A percentile compares a stretch with the other conserved stretches of the same genome.
Evolutionary conservation across 2,329 filamentous ascomycete genomes (phyloP).

Genomic region (Coniochaeta sp.): DNA sequence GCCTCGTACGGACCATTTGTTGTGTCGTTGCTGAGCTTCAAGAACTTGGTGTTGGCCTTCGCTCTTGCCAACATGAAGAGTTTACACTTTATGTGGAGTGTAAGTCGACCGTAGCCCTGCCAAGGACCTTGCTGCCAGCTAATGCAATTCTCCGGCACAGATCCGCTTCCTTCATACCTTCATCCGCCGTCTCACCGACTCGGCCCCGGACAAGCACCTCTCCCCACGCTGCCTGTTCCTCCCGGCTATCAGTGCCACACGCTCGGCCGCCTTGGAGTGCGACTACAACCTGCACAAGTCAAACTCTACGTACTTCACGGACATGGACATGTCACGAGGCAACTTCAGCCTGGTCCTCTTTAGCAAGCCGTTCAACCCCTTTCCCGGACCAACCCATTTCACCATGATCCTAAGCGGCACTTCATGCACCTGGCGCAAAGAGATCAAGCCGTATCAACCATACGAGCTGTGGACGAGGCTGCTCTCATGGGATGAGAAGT

Average conservation of each 20-base stretch:
- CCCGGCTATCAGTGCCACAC: neutral
- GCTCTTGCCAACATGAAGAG: neutral
- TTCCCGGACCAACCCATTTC: neutral
- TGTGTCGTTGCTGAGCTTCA: neutral
- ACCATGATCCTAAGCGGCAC: neutral
- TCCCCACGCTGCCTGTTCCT: neutral
- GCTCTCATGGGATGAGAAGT: constrained; percentile 2
- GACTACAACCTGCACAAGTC: constrained; percentile 4
- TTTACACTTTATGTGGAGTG: neutral
- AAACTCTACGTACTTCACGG: constrained; percentile 1
- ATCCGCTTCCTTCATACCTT: constrained; percentile 26
- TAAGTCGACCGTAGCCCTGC: neutral
- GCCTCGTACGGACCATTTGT: neutral
- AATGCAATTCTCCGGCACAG: constrained; percentile 10
- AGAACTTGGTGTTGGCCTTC: neutral
- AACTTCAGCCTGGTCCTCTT: neutral
- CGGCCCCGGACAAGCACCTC: constrained; percentile 9
- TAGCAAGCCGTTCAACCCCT: neutral
- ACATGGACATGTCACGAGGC: constrained; percentile 1
- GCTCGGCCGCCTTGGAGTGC: neutral
- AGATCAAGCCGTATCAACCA: neutral
- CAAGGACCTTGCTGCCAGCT: neutral
- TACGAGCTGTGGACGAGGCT: neutral
- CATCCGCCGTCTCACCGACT: constrained; percentile 19
- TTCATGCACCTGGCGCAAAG: neutral